Conservation (phyloP, 352 stramenopile genomes). For the Pythium scleroteichum region DNA sequence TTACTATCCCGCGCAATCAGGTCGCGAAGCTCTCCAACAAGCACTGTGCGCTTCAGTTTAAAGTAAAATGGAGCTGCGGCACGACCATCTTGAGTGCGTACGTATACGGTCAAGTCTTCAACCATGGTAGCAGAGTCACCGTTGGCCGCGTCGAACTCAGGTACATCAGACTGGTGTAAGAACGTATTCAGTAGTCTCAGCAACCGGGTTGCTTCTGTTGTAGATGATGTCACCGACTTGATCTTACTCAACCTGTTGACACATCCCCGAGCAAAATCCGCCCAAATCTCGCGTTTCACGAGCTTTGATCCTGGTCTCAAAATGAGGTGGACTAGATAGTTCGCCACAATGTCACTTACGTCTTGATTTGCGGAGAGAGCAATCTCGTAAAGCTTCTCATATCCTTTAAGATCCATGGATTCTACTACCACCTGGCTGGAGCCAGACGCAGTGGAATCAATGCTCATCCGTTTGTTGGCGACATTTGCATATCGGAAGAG, state of each 20-base stretch:
- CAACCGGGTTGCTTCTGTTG: constrained; percentile 27
- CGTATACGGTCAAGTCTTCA: constrained; percentile 37
- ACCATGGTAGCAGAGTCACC: constrained; percentile 7
- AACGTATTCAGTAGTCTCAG: constrained; percentile 79
- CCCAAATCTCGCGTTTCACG: constrained; percentile 30
- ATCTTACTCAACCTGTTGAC: constrained; percentile 21
- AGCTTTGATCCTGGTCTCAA: constrained; percentile 29
- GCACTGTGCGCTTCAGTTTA: constrained; percentile 33
- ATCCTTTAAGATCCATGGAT: constrained; percentile 33
- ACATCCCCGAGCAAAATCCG: constrained; percentile 24
- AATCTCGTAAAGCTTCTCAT: constrained; percentile 32
- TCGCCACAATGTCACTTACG: constrained; percentile 23
- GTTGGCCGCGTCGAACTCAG: not conserved
- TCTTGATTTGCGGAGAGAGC: constrained; percentile 14
- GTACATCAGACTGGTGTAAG: constrained; percentile 45
- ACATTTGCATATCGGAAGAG: constrained; percentile 40
- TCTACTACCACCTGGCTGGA: constrained; percentile 22
- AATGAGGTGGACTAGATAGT: constrained; percentile 31
- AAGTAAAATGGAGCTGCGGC: constrained; percentile 38
- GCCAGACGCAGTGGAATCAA: constrained; percentile 2
- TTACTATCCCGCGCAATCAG: constrained; percentile 35
- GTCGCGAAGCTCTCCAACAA: constrained; percentile 40
- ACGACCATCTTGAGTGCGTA: constrained; percentile 41
- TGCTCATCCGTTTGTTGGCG: constrained; percentile 22
- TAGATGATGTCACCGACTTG: constrained; percentile 1